Base-by-base conservation (phyloP, 306 rosid genomes). In the Sindora glabra region DNA sequence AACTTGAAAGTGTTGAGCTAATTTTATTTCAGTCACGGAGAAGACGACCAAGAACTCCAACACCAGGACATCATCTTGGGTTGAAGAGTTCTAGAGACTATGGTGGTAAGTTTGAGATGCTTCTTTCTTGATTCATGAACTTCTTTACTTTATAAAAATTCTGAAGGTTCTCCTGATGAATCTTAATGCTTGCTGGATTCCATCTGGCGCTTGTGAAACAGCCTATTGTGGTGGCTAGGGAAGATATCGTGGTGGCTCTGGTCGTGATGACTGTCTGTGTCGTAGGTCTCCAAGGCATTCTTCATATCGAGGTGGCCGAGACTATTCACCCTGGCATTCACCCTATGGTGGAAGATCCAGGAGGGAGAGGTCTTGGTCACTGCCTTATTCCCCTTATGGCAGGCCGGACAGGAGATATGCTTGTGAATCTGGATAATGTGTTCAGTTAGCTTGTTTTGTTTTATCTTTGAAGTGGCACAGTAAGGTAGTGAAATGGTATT, bases 11-110 rank as follows among this genome's bases (percentile, higher is more conserved):
- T n/a, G 66, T 50, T 71, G 59, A 70, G 70, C 50, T 58, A 50
- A 57, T 64, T 48, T 65, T 74, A 41, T 87, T 91, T 64, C 97
- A 94, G 99, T 94, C 99, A n/a, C 83, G 96, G 55, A 89, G 99
- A 76, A 94, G 84, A 73, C 80, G 95, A 29, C 61, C 95, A 39
- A 94, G 99, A 70, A 89, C 99, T 66, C 99, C 97, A 8, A 94
- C 99, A 3, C 99, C 99, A 4, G 99, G 99, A 22, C 97, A 94
- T 68, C 89, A 94, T 71, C 96, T 94, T 42, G 99, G 99, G 50
- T 62, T 89, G 74, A 94, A 94, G 73, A 94, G 68, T 71, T 76
- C 95, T 10, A 82, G 95, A 75, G 99, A 89, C 72, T 57, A 78
- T 62, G 95, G n/a, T n/a, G n/a, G 96, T 83, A 58, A 68, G 87